A percentile compares a stretch with the other conserved stretches of the same genome.
Conservation (phyloP, 2,329 filamentous ascomycete species). For the Tolypocladium ovalisporum region DNA sequence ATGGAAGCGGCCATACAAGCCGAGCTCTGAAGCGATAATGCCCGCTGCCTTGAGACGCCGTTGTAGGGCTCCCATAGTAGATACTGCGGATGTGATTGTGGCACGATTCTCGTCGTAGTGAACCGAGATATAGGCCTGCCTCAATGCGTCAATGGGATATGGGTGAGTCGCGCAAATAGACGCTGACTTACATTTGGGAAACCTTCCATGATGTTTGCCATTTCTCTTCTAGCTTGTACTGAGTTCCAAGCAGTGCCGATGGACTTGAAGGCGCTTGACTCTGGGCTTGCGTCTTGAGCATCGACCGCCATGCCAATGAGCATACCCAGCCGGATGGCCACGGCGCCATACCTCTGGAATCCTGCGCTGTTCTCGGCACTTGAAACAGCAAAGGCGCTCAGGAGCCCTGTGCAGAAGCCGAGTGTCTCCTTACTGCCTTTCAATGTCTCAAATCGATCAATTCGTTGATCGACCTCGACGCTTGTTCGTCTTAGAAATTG, state of each 20-base stretch:
- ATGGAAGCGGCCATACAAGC: background rate
- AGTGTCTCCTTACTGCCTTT: conserved; percentile 3
- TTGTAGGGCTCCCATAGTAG: background rate
- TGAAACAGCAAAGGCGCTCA: conserved; percentile 25
- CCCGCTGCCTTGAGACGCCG: background rate
- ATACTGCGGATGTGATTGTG: background rate
- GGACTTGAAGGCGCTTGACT: background rate
- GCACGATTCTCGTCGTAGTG: background rate
- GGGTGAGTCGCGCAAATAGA: background rate
- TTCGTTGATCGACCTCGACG: background rate
- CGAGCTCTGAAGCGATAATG: background rate
- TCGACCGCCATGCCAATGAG: conserved; percentile 26
- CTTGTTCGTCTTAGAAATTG: background rate
- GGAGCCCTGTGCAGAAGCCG: conserved; percentile 28
- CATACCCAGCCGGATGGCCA: conserved; percentile 25
- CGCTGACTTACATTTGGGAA: background rate
- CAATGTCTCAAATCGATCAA: background rate
- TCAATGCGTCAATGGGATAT: background rate
- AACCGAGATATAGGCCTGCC: background rate
- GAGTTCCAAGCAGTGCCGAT: background rate
- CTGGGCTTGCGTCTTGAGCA: conserved; percentile 13
- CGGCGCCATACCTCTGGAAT: conserved; percentile 22
- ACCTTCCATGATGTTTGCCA: background rate
- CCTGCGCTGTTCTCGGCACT: conserved; percentile 13
- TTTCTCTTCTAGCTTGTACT: background rate